Evolutionary conservation across 129 eudicot species (phyloP), one percentile per base, ranked within the genome.

Genomic region (Escallonia herrerae): DNA sequence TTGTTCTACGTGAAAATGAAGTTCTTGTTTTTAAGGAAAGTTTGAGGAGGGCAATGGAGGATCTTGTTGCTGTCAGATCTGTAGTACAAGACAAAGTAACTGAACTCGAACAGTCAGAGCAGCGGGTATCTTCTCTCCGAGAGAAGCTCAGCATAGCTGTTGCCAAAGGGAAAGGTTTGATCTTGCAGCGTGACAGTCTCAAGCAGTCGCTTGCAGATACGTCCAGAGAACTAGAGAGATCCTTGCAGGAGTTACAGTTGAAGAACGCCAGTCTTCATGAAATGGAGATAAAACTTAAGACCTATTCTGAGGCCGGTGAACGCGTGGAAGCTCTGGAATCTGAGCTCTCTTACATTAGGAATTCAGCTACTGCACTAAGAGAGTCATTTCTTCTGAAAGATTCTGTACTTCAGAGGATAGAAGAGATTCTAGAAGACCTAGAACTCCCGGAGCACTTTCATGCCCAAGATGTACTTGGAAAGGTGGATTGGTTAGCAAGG

Each of bases 311-410:
- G 77, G 99, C 96, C 7, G 99, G 96, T 67, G 99, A 89, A 70
- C 87, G 99, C 59, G 84, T 89, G 91, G 99, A 93, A 86, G 96
- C 99, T 70, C 81, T 93, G 62, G 96, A 93, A 81, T 88, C 99
- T 40, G 99, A 93, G 83, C 93, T 93, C 10, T 85, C 99, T 10
- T 93, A 93, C 82, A 93, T 93, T 76, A 95, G 99, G 39, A 89
- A 89, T 76, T 93, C 99, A 33, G 96, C 99, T 38, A 93, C 99
- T 75, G 99, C 99, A 60, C 58, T 93, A 50, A 77, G 99, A 60
- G 99, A 93, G 65, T 85, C 99, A 5, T 93, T 93, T 83, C 87
- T 85, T 68, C 79, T 93, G 41, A 93, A 93, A 70, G 99, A 93
- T 80, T 86, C 99, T 60, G 84, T 79, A 57, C 84, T 93, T 75